Evolutionary conservation across 176 grass and related monocot species (phyloP), one percentile per base, ranked within the genome.

Genomic region (Ensete glaucum): DNA sequence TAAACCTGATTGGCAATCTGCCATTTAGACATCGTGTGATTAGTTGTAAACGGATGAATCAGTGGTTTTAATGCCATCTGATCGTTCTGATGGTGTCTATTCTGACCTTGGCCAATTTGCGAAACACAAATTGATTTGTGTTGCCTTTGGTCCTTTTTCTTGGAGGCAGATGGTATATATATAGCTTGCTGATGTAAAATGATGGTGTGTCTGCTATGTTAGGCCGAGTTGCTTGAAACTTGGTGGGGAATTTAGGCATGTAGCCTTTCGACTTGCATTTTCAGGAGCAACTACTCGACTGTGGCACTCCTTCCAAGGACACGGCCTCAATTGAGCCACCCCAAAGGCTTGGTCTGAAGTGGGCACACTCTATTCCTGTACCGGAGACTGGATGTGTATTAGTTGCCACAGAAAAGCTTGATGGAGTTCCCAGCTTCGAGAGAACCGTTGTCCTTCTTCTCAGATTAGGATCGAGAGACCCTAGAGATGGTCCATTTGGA

Each of bases 361-460:
- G 96, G 96, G 96, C 85, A 26, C 96, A 99, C 73, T 76, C 91
- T 17, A 94, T 96, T 11, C 49, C 96, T 12, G 69, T 91, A 48
- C 91, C 86, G 50, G 96, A 99, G 75, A 83, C 86, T 34, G 88
- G 96, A 2, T 99, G 96, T 24, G 68, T 91, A 52, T 66, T 95
- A 75, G 84, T 99, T 67, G 85, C 96, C 54, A 91, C 96, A 5
- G 84, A 99, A 74, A 86, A 89, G 74, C 91, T 99, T 34, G 96
- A 99, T 58, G 82, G 88, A 19, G 80, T 82, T 0, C 55, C 78
- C 27, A 91, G 75, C 60, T 99, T 99, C 8, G 82, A 91, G 50
- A 90, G 90, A 80, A 91, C 86, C 11, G 91, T 88, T 19, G 80
- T 99, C 59, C 88, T 99, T 66, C 88, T 99, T 24, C 82, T 99